Percentiles rank a stretch among this genome's conserved stretches.
phyloP scores from a whole-genome alignment of 768 basidiomycete species.

The Pleurotus ostreatus region DNA sequence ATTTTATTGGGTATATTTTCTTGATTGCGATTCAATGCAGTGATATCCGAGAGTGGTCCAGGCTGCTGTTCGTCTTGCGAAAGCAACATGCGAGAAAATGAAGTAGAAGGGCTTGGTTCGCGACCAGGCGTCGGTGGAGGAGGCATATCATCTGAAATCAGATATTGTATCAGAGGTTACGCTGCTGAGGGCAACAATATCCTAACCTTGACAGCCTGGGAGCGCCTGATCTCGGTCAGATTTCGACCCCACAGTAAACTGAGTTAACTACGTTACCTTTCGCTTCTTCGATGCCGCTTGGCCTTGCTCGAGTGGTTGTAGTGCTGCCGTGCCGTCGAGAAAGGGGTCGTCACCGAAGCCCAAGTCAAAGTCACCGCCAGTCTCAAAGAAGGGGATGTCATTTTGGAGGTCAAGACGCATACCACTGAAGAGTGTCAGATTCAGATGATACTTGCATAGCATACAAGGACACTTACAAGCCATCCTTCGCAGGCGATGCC shows the following conservation, averaged over 20 bases:
- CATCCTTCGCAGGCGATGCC: conserved; percentile 24
- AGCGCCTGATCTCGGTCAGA: too few relatives aligned
- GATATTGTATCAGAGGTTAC: not conserved
- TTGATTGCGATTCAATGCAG: conserved; percentile 18
- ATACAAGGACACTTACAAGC: conserved; percentile 14
- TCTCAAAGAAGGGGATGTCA: conserved; percentile 8
- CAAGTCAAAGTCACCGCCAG: conserved; percentile 14
- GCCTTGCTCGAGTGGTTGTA: not conserved
- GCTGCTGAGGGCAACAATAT: too few relatives aligned
- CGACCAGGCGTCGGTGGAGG: conserved; percentile 1
- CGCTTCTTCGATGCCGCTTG: conserved; percentile 1
- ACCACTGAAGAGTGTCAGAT: conserved; percentile 7
- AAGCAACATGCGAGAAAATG: conserved; percentile 36
- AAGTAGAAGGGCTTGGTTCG: conserved; percentile 26
- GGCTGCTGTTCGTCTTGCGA: conserved; percentile 33
- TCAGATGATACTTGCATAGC: conserved; percentile 1
- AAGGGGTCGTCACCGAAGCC: conserved; percentile 23
- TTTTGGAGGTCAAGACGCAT: conserved; percentile 14
- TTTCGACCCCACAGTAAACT: too few relatives aligned
- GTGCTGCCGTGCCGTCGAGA: conserved; percentile 14
- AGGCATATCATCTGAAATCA: conserved; percentile 15
- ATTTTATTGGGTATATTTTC: conserved; percentile 9
- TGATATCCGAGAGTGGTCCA: conserved; percentile 26
- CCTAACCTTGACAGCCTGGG: too few relatives aligned
- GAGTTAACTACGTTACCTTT: not conserved